Conservation (phyloP, 2,329 filamentous ascomycete genomes). For the Ascochyta lentis region DNA sequence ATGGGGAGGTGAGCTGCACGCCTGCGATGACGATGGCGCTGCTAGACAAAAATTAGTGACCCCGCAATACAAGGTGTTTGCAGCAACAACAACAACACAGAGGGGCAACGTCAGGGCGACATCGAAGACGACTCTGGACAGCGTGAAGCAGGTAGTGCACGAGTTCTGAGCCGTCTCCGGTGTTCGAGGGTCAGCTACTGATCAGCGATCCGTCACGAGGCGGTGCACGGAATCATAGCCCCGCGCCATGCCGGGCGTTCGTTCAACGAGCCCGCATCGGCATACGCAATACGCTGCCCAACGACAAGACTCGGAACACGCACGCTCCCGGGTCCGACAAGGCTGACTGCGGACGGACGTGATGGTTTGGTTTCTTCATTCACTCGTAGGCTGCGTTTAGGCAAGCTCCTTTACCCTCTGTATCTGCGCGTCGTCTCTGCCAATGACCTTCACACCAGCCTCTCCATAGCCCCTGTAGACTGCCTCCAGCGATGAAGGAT, state of each 20-base stretch:
- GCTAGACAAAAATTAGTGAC: conserved; percentile 28
- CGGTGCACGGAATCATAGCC: conserved; percentile 6
- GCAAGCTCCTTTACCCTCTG: conserved; percentile 51
- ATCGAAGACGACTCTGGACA: background rate
- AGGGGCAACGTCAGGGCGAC: conserved; percentile 8
- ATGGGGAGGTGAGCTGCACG: conserved; percentile 13
- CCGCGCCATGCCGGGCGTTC: conserved; percentile 3
- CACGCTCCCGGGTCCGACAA: conserved; percentile 10
- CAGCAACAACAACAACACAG: conserved; percentile 3
- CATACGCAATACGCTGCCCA: conserved; percentile 13
- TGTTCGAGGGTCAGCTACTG: conserved; percentile 7
- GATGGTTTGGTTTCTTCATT: background rate
- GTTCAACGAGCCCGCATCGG: background rate
- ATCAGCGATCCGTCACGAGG: conserved; percentile 9
- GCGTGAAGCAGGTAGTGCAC: conserved; percentile 8
- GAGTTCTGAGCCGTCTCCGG: background rate
- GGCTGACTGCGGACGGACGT: background rate
- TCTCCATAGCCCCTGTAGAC: conserved; percentile 62
- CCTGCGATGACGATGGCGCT: conserved; percentile 34
- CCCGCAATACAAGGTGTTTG: conserved; percentile 19
- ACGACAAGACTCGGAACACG: conserved; percentile 19
- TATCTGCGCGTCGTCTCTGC: conserved; percentile 63
- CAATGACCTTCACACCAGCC: conserved; percentile 69
- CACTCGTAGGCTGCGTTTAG: conserved; percentile 2
- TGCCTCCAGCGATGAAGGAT: conserved; percentile 64